Conservation (phyloP, 441 rosid genomes). For the Euphorbia schlechtendalii region DNA sequence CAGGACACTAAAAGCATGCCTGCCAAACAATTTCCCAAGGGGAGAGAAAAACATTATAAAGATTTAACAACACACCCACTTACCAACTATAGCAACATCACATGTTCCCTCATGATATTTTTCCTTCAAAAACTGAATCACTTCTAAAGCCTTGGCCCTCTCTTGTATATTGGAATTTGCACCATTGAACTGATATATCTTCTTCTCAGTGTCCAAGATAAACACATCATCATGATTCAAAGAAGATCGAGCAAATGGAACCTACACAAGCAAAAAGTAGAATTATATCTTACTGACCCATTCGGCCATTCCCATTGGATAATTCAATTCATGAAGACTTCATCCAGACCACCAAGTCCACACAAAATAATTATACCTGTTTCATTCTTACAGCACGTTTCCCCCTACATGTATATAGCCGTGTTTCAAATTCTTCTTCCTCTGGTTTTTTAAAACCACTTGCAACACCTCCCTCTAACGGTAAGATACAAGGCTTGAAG, state of each 20-base stretch:
- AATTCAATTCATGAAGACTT: constrained; percentile 14
- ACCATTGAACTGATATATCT: constrained; percentile 97
- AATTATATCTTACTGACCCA: constrained; percentile 17
- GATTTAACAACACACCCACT: constrained; percentile 26
- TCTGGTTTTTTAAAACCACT: constrained; percentile 84
- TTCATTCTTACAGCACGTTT: constrained; percentile 84
- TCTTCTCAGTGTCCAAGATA: constrained; percentile 70
- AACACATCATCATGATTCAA: constrained; percentile 98
- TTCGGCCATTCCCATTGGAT: constrained; percentile 11
- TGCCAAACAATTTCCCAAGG: neutral
- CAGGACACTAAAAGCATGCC: neutral
- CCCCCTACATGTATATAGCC: constrained; percentile 87
- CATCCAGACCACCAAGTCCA: constrained; percentile 16
- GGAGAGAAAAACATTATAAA: constrained; percentile 10
- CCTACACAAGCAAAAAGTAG: constrained; percentile 37
- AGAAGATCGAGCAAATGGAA: constrained; percentile 88
- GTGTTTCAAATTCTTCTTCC: constrained; percentile 81
- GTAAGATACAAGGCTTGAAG: constrained; percentile 95
- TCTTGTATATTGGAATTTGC: constrained; percentile 97
- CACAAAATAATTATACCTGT: constrained; percentile 49
- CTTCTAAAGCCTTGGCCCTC: constrained; percentile 98
- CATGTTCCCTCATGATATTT: constrained; percentile 87
- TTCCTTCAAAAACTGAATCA: constrained; percentile 90
- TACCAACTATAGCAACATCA: constrained; percentile 97
- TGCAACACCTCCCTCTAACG: constrained; percentile 95